Evolutionary conservation across 2,329 filamentous ascomycete genomes (phyloP), one percentile per base, ranked within the genome.

Genomic region (Aspergillus tanneri): DNA sequence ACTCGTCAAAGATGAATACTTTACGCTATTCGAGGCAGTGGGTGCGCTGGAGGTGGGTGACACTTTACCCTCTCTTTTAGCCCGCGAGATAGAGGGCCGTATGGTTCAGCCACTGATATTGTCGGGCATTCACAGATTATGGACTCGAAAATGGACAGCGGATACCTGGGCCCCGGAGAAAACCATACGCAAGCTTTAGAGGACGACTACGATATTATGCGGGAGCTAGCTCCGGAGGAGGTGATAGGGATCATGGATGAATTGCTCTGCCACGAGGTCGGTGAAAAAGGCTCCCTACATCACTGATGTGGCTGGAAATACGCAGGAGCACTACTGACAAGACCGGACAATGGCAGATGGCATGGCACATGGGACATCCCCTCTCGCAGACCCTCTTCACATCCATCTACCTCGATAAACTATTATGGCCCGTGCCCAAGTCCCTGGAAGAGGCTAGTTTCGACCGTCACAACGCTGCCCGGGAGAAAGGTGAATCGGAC

Each of bases 91-190:
- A 8, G 12, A 38, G 8, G 4, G 7, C 8, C 8, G n/a, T 1
- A 19, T 19, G 14, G 23, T 16, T 5, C 12, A 21, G 23, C 27
- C 41, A 44, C 61, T 63, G 46, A 65, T 44, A 18, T 43, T 36
- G 11, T 27, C 11, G 30, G 18, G 25, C 30, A 4, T 6, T 35
- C 21, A 43, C 62, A 99, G 93, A 96, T 99, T 60, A 96, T 96
- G 89, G 93, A 99, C 64, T 85, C 88, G 1, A 99, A 97, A 72
- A 99, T 99, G 93, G 93, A 99, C 70, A 96, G 90, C 64, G 93
- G 93, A 22, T 90, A 86, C 56, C 76, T 95, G 5, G 79, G 83
- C 16, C 82, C 86, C 6, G 87, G 85, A 23, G 89, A 96, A 62
- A 68, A 61, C 37, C 56, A 64, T 30, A 63, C 60, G 49, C 54